These are phyloP conservation scores for Arabidopsis arenosa DNA, from an alignment of 345 rosid species.

Conservation along the genomic window DNA sequence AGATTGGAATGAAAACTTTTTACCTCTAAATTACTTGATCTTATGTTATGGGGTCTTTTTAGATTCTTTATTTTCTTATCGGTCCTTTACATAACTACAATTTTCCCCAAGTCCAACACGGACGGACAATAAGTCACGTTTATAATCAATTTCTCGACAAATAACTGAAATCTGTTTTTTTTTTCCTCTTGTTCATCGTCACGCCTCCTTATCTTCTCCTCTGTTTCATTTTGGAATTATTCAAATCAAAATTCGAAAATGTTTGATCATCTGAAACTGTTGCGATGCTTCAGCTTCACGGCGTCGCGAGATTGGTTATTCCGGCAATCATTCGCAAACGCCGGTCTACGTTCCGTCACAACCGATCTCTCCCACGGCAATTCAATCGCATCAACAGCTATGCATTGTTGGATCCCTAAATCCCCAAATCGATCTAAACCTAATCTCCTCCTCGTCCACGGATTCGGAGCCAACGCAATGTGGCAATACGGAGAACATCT, in stretches of 20 bases:
- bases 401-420: constrained; percentile 83
- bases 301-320: constrained; percentile 65
- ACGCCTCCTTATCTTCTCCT: constrained; percentile 13
- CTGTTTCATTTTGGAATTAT: constrained; percentile 2
- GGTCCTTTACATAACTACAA: not conserved
- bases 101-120: not conserved
- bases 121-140: constrained; percentile 24
- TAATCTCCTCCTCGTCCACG: constrained; percentile 68
- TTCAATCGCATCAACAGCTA: constrained; percentile 46
- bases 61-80: not conserved
- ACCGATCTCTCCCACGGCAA: constrained; percentile 61
- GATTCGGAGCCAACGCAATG: constrained; percentile 83
- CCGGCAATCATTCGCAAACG: constrained; percentile 60
- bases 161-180: constrained; percentile 12
- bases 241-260: not conserved
- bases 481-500: constrained; percentile 77
- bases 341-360: constrained; percentile 58
- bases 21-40: constrained; percentile 3
- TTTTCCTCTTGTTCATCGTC: not conserved
- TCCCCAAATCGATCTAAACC: constrained; percentile 47
- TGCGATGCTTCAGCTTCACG: constrained; percentile 66
- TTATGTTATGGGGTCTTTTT: not conserved
- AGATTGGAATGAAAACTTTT: constrained; percentile 9
- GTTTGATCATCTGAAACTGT: constrained; percentile 41
- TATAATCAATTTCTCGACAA: not conserved